Percentiles rank a stretch among this genome's conserved stretches.
phyloP scores from a whole-genome alignment of 495 filamentous ascomycete species.

The Aspergillus steynii region DNA sequence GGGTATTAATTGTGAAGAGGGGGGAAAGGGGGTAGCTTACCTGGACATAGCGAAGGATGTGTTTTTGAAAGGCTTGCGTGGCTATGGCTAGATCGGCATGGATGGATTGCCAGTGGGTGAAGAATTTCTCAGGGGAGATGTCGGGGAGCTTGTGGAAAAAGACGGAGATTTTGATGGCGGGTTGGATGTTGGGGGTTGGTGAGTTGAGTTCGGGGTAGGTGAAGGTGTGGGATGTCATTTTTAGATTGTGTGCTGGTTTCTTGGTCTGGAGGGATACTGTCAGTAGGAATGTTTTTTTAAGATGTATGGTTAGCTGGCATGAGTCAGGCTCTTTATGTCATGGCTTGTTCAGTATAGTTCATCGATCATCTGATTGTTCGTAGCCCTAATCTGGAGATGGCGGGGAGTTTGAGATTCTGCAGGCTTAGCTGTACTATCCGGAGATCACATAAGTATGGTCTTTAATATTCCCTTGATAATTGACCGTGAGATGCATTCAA shows the following conservation, averaged over 20 bases:
- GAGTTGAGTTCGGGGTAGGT: slow-evolving; percentile 3
- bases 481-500: too few relatives aligned
- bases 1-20: neutral
- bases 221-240: slow-evolving; percentile 5
- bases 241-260: neutral
- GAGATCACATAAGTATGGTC: too few relatives aligned
- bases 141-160: slow-evolving; percentile 7
- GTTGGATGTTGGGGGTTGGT: slow-evolving; percentile 12
- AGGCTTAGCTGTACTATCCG: too few relatives aligned
- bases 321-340: too few relatives aligned
- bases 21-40: neutral
- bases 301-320: too few relatives aligned
- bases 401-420: too few relatives aligned
- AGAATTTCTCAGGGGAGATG: slow-evolving; percentile 8
- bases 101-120: slow-evolving; percentile 12
- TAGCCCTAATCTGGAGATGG: too few relatives aligned
- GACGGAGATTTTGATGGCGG: slow-evolving; percentile 14
- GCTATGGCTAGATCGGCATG: slow-evolving; percentile 13
- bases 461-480: too few relatives aligned
- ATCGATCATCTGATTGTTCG: too few relatives aligned
- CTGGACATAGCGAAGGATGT: slow-evolving; percentile 14
- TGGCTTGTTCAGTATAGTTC: too few relatives aligned
- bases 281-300: too few relatives aligned
- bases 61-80: slow-evolving; percentile 8
- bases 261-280: too few relatives aligned